Base-by-base conservation (phyloP, 176 grass and related monocot genomes). In the Carex scoparia region DNA sequence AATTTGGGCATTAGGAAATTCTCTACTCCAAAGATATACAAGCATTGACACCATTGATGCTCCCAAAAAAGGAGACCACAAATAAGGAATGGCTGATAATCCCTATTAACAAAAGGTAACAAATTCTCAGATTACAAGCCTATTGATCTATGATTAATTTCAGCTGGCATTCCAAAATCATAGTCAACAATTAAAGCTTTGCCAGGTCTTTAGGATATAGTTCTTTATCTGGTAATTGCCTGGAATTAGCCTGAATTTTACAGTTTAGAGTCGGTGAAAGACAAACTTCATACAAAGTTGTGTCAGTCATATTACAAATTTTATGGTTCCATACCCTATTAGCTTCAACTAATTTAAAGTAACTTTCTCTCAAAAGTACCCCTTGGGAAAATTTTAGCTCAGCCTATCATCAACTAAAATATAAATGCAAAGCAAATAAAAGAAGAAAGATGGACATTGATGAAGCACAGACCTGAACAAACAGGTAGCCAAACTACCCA, bases 21-120 rank as follows among this genome's bases (percentile, higher is more conserved):
- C 97, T 84, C 97, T 86, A 84, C 97, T 99, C 97, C 97, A 99
- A 57, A 99, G 83, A 96, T 96, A 99, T 30, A 94, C 87, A 88
- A 96, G 89, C 92, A 94, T 90, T 66, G 78, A 90, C 64, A 98
- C 95, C 92, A 98, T 87, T 55, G 97, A 90, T 87, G 88, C 1
- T 66, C 88, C 97, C 61, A 94, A 81, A 15, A 80, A 65, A 38
- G 13, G 35, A 63, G 38, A 63, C 35, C 28, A 0, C 2, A 94
- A 65, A 37, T 8, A 30, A 58, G 95, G 95, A 53, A 98, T 86
- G 73, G 65, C 88, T 65, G 92, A 91, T 46, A 94, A 11, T 73
- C 79, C 89, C 95, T 98, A 83, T 86, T 31, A 42, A 55, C 8
- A 65, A 12, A 79, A 65, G 15, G 42, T 49, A 70, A 85, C 19